Evolutionary conservation across 192 early-diverging fungal genomes (phyloP).

Genomic region (Cladochytrium replicatum): DNA sequence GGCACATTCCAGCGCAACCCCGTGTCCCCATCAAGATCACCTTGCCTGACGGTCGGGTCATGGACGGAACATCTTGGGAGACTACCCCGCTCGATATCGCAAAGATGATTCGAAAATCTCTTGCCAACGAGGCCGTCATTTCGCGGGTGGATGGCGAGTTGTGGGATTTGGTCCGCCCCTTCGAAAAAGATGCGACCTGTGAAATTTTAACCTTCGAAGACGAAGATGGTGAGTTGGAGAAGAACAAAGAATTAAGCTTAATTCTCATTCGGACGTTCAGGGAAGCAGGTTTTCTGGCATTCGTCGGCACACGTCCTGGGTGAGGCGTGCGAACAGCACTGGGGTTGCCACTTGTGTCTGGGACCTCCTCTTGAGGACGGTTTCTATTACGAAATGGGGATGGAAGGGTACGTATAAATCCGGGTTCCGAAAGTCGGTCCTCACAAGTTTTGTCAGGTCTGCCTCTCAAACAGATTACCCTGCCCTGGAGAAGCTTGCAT

Average conservation of each 20-base stretch:
- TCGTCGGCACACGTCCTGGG: conserved; percentile 95
- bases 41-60: conserved; percentile 73
- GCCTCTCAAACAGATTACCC: conserved; percentile 78
- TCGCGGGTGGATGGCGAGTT: conserved; percentile 62
- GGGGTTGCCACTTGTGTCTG: conserved; percentile 94
- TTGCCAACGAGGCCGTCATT: conserved; percentile 83
- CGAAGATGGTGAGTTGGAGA: conserved; percentile 54
- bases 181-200: conserved; percentile 69
- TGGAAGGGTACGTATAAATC: conserved; percentile 55
- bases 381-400: conserved; percentile 96
- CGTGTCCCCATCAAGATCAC: conserved; percentile 54
- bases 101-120: conserved; percentile 74
- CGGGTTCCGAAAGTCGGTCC: not conserved
- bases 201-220: conserved; percentile 93
- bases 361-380: conserved; percentile 91
- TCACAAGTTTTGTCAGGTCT: conserved; percentile 29
- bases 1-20: conserved; percentile 33
- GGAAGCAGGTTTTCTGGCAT: conserved; percentile 95
- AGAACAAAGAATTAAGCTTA: conserved; percentile 1
- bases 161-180: conserved; percentile 80
- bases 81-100: conserved; percentile 92
- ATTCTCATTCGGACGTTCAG: too few species aligned
- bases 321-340: conserved; percentile 94
- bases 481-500: conserved; percentile 76
- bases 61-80: conserved; percentile 83